Base-by-base conservation (phyloP, 305 asterid genomes). In the Ilex paraguariensis region DNA sequence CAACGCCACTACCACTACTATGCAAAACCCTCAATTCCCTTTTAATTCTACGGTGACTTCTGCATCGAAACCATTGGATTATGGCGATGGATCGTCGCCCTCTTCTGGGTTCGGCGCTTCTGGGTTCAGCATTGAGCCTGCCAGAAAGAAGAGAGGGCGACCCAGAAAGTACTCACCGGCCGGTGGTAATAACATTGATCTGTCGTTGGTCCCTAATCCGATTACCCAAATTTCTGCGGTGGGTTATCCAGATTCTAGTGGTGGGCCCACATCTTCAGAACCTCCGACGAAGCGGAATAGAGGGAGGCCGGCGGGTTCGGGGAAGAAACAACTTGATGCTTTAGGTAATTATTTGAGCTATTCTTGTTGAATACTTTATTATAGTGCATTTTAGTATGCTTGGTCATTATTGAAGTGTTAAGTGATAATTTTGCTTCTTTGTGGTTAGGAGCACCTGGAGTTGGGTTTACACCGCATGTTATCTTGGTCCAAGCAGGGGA, bases 261-360 rank as follows among this genome's bases (percentile, higher is more conserved):
- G 63, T 16, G 57, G 81, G 28, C 57, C 66, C 16, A 79, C 74
- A 9, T 82, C 88, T 0, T 76, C 88, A 1, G 91, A 85, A 60
- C 77, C 79, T 32, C 72, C 85, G 0, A 77, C 77, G 16, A 90
- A 87, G 65, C 84, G 87, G 49, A 83, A 81, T 68, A 85, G 97
- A 3, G 97, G 97, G 28, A 81, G 97, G 68, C 97, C 97, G 21
- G 95, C 95, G 4, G 95, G 97, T 42, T 90, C 96, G 5, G 88
- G 73, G 44, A 90, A 87, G 72, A 90, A 68, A 62, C 97, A 87
- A 75, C 44, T 87, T 67, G 91, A 87, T 81, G 93, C 95, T 16
- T 71, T 87, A 81, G 97, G 95, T 75, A 8, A 55, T 66, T 10
- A 46, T 46, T 46, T 7, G 15, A 46, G n/a, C 53, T 2, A 13